These are phyloP conservation scores for Tuber borchii DNA, from an alignment of 495 filamentous ascomycete species.

Conservation along the genomic window DNA sequence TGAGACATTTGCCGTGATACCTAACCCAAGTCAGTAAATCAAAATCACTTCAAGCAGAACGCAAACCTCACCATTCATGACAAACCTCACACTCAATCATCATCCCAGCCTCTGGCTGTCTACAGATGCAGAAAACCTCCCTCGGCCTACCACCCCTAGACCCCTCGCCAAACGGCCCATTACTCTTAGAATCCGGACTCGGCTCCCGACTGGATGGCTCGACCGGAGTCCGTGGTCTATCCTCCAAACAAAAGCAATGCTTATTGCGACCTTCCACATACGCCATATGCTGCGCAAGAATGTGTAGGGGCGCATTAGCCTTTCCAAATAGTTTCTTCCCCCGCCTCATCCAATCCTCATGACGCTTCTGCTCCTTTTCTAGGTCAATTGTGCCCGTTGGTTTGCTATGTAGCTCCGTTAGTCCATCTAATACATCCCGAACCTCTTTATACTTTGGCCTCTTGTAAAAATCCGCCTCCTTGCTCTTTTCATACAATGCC, in stretches of 20 bases:
- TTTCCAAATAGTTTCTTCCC: constrained; percentile 99
- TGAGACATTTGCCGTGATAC: constrained; percentile 98
- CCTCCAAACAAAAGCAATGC: constrained; percentile 86
- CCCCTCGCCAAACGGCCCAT: constrained; percentile 46
- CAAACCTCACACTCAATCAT: constrained; percentile 99
- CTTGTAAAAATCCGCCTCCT: constrained; percentile 64
- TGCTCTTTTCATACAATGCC: constrained; percentile 68
- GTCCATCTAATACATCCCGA: constrained; percentile 74
- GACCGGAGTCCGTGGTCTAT: constrained; percentile 80
- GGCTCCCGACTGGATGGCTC: constrained; percentile 86
- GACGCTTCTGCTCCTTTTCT: constrained; percentile 88
- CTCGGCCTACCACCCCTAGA: constrained; percentile 50
- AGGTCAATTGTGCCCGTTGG: constrained; percentile 84
- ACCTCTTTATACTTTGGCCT: constrained; percentile 88
- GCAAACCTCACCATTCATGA: constrained; percentile 75
- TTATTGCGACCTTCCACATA: constrained; percentile 81
- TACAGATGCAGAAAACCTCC: constrained; percentile 96
- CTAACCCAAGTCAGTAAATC: constrained; percentile 45
- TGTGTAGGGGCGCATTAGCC: constrained; percentile 93
- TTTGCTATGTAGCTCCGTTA: constrained; percentile 84
- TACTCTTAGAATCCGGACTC: constrained; percentile 56
- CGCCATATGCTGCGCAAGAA: constrained; percentile 87
- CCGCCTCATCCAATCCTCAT: constrained; percentile 98
- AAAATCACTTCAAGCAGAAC: constrained; percentile 11
- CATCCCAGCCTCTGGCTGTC: constrained; percentile 87